Conservation (phyloP, 441 rosid genomes). For the Isatis lusitanica region DNA sequence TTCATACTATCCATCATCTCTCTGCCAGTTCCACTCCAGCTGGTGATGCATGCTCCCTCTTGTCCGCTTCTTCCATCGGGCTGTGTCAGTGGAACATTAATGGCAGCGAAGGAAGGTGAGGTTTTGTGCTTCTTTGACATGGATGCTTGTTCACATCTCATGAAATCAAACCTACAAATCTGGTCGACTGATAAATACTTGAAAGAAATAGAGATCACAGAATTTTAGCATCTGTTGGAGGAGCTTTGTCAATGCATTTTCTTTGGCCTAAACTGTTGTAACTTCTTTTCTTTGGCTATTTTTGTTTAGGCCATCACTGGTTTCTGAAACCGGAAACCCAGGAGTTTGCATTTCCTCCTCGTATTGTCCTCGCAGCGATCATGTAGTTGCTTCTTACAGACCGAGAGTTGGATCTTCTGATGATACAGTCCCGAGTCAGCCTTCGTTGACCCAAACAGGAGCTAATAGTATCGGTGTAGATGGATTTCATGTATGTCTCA, state of each 20-base stretch:
- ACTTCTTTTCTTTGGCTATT: constrained; percentile 20
- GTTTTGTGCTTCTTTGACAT: constrained; percentile 10
- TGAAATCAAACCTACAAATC: constrained; percentile 2
- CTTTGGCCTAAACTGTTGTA: constrained; percentile 25
- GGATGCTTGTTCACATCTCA: background rate
- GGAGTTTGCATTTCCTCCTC: constrained; percentile 87
- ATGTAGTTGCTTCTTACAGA: constrained; percentile 75
- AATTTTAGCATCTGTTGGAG: constrained; percentile 1
- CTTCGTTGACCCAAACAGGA: constrained; percentile 45
- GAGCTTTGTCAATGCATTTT: constrained; percentile 2
- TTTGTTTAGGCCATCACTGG: constrained; percentile 47
- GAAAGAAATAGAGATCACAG: background rate
- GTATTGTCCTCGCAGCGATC: constrained; percentile 50
- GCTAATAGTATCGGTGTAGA: constrained; percentile 43
- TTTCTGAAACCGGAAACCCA: constrained; percentile 56
- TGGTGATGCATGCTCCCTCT: constrained; percentile 42
- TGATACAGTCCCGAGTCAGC: constrained; percentile 48
- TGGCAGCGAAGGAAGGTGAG: constrained; percentile 60
- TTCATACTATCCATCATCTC: constrained; percentile 71
- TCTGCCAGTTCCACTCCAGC: constrained; percentile 34
- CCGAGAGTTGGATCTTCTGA: constrained; percentile 53
- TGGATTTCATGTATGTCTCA: constrained; percentile 64
- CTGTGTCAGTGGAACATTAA: constrained; percentile 69
- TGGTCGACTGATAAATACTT: background rate
- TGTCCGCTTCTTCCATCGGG: constrained; percentile 87